phyloP scores from a whole-genome alignment of 73 alveolate species.

The Paramecium sonneborni region DNA sequence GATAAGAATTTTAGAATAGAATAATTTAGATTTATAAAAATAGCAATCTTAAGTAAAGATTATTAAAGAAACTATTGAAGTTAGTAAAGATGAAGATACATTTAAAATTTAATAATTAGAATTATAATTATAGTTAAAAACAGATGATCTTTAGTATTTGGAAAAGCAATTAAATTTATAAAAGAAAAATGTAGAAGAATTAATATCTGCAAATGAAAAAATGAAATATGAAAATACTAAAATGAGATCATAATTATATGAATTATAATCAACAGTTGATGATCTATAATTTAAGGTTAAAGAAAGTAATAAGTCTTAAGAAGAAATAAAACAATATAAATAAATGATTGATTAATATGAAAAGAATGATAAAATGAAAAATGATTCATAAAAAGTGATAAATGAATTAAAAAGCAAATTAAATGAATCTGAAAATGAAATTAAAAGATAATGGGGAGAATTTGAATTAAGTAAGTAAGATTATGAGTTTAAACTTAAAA shows the following conservation, averaged over 20 bases:
- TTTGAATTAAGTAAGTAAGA: neutral
- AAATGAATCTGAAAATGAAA: neutral
- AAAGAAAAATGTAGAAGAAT: neutral
- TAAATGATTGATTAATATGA: neutral
- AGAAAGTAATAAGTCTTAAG: neutral
- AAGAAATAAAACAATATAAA: neutral
- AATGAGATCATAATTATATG: neutral
- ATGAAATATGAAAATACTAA: neutral
- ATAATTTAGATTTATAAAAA: neutral
- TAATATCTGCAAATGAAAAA: conserved; percentile 16
- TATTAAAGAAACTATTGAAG: neutral
- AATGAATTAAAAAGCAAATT: neutral
- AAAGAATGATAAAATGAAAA: neutral
- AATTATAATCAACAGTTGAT: neutral
- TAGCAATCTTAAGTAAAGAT: neutral
- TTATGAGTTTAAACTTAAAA: neutral
- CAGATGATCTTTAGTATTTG: neutral
- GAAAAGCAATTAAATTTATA: neutral
- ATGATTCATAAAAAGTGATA: neutral
- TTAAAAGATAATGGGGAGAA: neutral
- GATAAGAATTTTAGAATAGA: neutral
- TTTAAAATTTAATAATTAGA: neutral
- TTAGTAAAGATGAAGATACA: neutral
- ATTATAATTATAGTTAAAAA: neutral
- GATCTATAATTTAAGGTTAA: neutral